phyloP scores from a whole-genome alignment of 371 early-diverging fungal species.

The Apophysomyces trapeziformis region DNA sequence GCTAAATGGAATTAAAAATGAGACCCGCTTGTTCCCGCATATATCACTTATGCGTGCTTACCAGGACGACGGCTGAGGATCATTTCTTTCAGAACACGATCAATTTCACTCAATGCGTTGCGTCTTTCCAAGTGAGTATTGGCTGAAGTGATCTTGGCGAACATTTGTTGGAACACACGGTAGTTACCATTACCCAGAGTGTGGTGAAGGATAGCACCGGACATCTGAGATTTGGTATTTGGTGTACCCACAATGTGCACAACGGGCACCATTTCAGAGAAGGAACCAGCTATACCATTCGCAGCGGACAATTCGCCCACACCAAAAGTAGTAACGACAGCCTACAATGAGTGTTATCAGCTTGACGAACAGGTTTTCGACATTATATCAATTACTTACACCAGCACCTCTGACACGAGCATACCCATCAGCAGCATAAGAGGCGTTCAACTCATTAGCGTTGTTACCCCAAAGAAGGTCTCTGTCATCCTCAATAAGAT shows the following conservation, averaged over 20 bases:
- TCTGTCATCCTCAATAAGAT: slow-evolving; percentile 40
- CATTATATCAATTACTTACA: background rate
- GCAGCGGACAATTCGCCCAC: slow-evolving; percentile 59
- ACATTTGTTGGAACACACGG: slow-evolving; percentile 44
- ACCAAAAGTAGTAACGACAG: slow-evolving; percentile 59
- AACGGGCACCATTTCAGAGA: slow-evolving; percentile 58
- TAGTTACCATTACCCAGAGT: slow-evolving; percentile 61
- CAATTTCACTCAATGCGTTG: slow-evolving; percentile 45
- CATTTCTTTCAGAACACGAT: slow-evolving; percentile 33
- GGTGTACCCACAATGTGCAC: slow-evolving; percentile 61
- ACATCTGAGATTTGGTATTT: slow-evolving; percentile 38
- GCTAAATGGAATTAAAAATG: slow-evolving; percentile 35
- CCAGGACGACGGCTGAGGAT: slow-evolving; percentile 31
- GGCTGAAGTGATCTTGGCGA: slow-evolving; percentile 42
- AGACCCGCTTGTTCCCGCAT: slow-evolving; percentile 18
- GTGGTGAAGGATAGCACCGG: slow-evolving; percentile 53
- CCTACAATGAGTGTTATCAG: slow-evolving; percentile 9
- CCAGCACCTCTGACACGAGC: slow-evolving; percentile 45
- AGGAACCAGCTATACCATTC: slow-evolving; percentile 61
- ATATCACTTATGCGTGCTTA: background rate
- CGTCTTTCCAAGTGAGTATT: slow-evolving; percentile 33
- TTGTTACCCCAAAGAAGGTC: slow-evolving; percentile 44
- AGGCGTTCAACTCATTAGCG: slow-evolving; percentile 52
- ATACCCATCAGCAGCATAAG: slow-evolving; percentile 62
- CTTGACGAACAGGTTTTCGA: too few species aligned